Percentiles rank a stretch among this genome's conserved stretches.
phyloP scores from a whole-genome alignment of 2,329 filamentous ascomycete species.

The Colletotrichum theobromicola region DNA sequence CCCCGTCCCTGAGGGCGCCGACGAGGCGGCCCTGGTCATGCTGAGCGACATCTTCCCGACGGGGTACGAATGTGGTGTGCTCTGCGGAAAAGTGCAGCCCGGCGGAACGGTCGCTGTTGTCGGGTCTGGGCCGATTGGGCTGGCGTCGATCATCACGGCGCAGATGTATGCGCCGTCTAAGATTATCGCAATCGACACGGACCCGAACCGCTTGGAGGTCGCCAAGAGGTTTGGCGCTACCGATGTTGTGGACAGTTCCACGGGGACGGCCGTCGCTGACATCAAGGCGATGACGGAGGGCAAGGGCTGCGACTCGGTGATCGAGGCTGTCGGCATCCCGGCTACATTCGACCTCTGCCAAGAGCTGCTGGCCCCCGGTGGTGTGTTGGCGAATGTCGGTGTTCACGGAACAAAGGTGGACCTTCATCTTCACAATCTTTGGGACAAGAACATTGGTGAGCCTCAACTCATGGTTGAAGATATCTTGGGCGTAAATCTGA shows the following conservation, averaged over 20 bases:
- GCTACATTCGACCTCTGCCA: conserved; percentile 59
- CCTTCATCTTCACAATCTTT: conserved; percentile 58
- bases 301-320: conserved; percentile 60
- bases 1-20: conserved; percentile 54
- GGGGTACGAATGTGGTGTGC: conserved; percentile 63
- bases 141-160: conserved; percentile 49
- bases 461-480: not conserved
- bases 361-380: conserved; percentile 56
- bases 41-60: conserved; percentile 51
- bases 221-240: conserved; percentile 55
- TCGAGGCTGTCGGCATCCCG: conserved; percentile 62
- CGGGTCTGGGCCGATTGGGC: conserved; percentile 66
- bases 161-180: conserved; percentile 56
- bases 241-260: conserved; percentile 43
- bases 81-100: conserved; percentile 61
- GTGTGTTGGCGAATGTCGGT: conserved; percentile 61
- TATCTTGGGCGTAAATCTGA: not conserved
- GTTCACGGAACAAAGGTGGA: conserved; percentile 60
- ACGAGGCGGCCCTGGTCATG: conserved; percentile 55
- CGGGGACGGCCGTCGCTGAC: conserved; percentile 37
- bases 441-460: conserved; percentile 58
- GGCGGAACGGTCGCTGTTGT: conserved; percentile 69
- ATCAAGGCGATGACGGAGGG: conserved; percentile 52
- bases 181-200: conserved; percentile 57
- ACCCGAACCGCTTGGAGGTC: conserved; percentile 49